Conservation (phyloP, 2,329 filamentous ascomycete species). For the Aureobasidium sp. region DNA sequence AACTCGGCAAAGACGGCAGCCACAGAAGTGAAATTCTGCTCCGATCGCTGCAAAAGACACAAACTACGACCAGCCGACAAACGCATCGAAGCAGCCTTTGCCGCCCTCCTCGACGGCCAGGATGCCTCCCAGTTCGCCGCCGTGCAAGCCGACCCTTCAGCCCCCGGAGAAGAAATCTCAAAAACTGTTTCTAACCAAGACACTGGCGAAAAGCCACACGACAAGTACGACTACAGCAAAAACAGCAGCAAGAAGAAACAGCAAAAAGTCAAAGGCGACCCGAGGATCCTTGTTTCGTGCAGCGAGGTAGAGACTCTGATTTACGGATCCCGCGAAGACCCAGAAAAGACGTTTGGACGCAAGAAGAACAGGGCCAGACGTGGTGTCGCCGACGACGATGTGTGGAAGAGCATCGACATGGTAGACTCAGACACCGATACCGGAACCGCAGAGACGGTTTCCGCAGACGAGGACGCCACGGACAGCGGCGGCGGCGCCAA, state of each 20-base stretch:
- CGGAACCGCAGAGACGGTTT: background rate
- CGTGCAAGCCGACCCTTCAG: background rate
- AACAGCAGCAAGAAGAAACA: constrained; percentile 6
- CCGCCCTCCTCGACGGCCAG: constrained; percentile 33
- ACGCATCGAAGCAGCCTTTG: constrained; percentile 47
- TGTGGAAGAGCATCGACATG: constrained; percentile 42
- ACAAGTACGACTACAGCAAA: constrained; percentile 1
- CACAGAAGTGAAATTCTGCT: constrained; percentile 49
- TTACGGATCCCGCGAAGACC: constrained; percentile 42
- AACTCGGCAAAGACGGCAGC: constrained; percentile 26
- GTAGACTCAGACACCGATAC: constrained; percentile 15
- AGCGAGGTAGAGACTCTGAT: constrained; percentile 45
- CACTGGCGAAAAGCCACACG: background rate
- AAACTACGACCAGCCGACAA: constrained; percentile 46
- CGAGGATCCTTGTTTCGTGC: constrained; percentile 44
- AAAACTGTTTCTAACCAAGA: background rate
- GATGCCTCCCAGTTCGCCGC: constrained; percentile 9
- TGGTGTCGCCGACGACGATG: constrained; percentile 32
- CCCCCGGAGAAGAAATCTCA: background rate
- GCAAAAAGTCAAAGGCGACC: constrained; percentile 39
- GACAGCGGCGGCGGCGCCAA: constrained; percentile 8
- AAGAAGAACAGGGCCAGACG: constrained; percentile 41
- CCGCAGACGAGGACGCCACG: constrained; percentile 19
- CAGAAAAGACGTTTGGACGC: constrained; percentile 39
- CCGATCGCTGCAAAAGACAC: constrained; percentile 45